Conservation (phyloP, 176 grass and related monocot genomes). For the Luzula sylvatica region DNA sequence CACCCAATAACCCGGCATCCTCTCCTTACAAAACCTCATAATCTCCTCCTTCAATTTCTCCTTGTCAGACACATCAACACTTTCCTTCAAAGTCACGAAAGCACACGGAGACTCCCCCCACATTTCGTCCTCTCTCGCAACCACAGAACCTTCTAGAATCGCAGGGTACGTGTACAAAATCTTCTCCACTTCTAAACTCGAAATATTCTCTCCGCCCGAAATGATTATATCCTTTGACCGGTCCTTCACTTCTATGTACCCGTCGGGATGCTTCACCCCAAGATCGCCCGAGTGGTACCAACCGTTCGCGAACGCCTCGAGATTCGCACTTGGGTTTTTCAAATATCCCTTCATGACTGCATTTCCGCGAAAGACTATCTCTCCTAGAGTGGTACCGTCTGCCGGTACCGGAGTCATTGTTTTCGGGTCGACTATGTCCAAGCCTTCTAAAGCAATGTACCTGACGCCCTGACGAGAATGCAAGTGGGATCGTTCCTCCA, state of each 20-base stretch:
- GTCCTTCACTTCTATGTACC: conserved; percentile 86
- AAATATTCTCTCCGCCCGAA: conserved; percentile 95
- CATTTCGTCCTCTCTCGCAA: conserved; percentile 61
- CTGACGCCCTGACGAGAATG: conserved; percentile 74
- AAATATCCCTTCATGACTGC: conserved; percentile 93
- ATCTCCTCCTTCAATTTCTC: conserved; percentile 37
- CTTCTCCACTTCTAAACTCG: conserved; percentile 93
- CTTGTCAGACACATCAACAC: conserved; percentile 33
- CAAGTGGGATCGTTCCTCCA: conserved; percentile 53
- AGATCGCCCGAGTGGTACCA: conserved; percentile 96
- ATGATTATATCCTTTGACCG: conserved; percentile 95
- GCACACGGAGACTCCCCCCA: conserved; percentile 95
- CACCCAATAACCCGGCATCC: conserved; percentile 72
- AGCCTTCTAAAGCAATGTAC: conserved; percentile 58
- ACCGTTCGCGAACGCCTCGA: conserved; percentile 49
- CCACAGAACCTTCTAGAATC: conserved; percentile 59
- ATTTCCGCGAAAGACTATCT: conserved; percentile 84
- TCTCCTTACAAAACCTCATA: conserved; percentile 66
- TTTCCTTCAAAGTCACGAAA: conserved; percentile 60
- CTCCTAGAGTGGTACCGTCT: conserved; percentile 59
- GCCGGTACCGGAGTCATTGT: conserved; percentile 69
- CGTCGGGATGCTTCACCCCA: conserved; percentile 80
- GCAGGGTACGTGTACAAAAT: conserved; percentile 55
- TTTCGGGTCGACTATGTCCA: conserved; percentile 64
- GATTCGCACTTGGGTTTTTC: conserved; percentile 79